A percentile compares a stretch with the other conserved stretches of the same genome.
These are phyloP conservation scores for Termitomyces titanicus DNA, from an alignment of 768 basidiomycete genomes.

Conservation along the genomic window DNA sequence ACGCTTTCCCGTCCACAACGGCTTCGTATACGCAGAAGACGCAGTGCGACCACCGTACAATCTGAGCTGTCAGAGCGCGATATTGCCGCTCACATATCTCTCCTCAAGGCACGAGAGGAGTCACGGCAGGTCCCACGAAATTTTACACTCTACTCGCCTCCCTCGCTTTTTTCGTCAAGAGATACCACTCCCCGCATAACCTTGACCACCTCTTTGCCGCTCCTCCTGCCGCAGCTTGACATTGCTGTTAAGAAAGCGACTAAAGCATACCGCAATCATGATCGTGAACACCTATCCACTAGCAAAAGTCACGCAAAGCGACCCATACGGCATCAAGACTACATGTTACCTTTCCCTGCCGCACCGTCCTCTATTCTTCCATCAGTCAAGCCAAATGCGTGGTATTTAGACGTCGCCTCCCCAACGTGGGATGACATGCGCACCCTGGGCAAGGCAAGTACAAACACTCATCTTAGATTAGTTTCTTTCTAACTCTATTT, in stretches of 20 bases:
- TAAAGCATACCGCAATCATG: conserved; percentile 26
- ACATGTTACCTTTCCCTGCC: conserved; percentile 5
- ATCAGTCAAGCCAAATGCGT: conserved; percentile 46
- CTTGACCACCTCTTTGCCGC: conserved; percentile 42
- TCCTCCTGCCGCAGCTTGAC: conserved; percentile 49
- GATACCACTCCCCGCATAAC: conserved; percentile 23
- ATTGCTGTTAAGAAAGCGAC: conserved; percentile 38
- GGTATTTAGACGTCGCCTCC: conserved; percentile 90
- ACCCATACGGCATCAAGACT: conserved; percentile 7
- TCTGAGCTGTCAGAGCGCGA: conserved; percentile 54
- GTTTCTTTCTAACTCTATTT: neutral
- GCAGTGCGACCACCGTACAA: conserved; percentile 48
- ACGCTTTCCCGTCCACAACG: conserved; percentile 37
- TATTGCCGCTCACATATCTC: conserved; percentile 54
- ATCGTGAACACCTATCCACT: conserved; percentile 16
- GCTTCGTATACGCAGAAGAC: conserved; percentile 41
- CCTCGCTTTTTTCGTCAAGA: conserved; percentile 18
- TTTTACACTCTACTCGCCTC: conserved; percentile 65
- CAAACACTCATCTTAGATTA: neutral
- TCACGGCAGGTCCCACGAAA: conserved; percentile 56
- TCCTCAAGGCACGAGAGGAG: conserved; percentile 59
- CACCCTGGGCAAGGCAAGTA: conserved; percentile 71
- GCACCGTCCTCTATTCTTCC: neutral
- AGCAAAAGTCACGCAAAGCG: conserved; percentile 22
- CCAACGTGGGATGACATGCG: conserved; percentile 88